Conservation (phyloP, 306 rosid species). For the Senna tora region DNA sequence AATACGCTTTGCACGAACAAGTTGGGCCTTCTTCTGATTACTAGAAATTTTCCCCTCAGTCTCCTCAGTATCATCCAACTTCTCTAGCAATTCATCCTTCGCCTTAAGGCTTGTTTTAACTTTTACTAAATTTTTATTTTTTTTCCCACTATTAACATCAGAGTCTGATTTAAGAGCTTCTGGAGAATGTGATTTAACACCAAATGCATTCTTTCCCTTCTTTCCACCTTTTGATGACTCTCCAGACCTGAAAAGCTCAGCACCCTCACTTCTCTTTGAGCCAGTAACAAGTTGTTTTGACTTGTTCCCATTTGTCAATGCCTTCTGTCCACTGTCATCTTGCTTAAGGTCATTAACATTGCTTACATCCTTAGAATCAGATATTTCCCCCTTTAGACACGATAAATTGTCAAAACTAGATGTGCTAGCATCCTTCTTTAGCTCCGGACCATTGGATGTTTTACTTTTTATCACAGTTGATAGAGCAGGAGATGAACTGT, state of each 20-base stretch:
- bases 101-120: slow-evolving; percentile 47
- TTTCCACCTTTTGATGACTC: slow-evolving; percentile 54
- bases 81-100: slow-evolving; percentile 40
- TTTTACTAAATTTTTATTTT: slow-evolving; percentile 49
- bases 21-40: slow-evolving; percentile 57
- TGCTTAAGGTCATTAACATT: slow-evolving; percentile 45
- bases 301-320: slow-evolving; percentile 57
- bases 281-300: slow-evolving; percentile 54
- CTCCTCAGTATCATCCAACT: slow-evolving; percentile 43
- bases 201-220: slow-evolving; percentile 49
- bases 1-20: slow-evolving; percentile 52
- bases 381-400: slow-evolving; percentile 31
- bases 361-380: slow-evolving; percentile 39
- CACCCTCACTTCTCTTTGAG: slow-evolving; percentile 51
- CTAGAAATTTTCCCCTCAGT: slow-evolving; percentile 45
- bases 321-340: slow-evolving; percentile 49
- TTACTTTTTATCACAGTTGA: slow-evolving; percentile 56
- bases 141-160: slow-evolving; percentile 51
- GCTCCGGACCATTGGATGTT: slow-evolving; percentile 36
- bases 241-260: slow-evolving; percentile 48
- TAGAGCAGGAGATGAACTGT: slow-evolving; percentile 50
- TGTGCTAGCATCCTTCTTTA: slow-evolving; percentile 49
- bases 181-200: slow-evolving; percentile 46
- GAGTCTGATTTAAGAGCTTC: slow-evolving; percentile 48
- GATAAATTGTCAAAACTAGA: slow-evolving; percentile 37